Evolutionary conservation across 2,329 filamentous ascomycete species (phyloP), one percentile per base, ranked within the genome.

Genomic region (Furcasterigmium sp.): DNA sequence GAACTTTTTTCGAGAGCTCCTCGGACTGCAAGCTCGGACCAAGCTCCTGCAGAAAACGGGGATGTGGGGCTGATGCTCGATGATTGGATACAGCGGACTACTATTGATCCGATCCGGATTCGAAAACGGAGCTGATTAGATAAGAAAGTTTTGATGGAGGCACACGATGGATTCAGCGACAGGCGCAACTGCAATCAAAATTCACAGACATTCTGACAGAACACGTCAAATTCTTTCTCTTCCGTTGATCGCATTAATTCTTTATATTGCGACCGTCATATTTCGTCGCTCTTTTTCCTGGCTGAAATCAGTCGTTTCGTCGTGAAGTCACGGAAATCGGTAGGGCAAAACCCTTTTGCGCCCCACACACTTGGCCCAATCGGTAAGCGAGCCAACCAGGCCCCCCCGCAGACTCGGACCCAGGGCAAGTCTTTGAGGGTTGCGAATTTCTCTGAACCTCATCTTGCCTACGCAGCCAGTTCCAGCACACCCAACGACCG

Each of bases 401-500:
- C 51, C 55, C 52, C 32, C 32, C 32, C n/a, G 32, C 32, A 17
- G 32, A 17, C 32, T 55, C 41, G 45, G 45, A 39, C 55, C 55
- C 53, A 50, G 51, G 50, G 50, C 32, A 35, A 35, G 32, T 61
- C 58, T 60, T 65, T 65, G 66, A 65, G 66, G 68, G 62, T 70
- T 72, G 67, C 61, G 64, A 68, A 68, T 65, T 67, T 68, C 62
- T 65, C 50, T 52, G 53, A 56, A 57, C 51, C 45, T 50, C 56
- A 53, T 50, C 61, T 59, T 43, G 45, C 40, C 48, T n/a, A 51
- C 11, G n/a, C 32, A 35, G 25, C 34, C 63, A 63, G 63, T 59
- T 61, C 57, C 67, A 71, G 64, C 63, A 64, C 62, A 63, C 64
- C 62, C 62, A 65, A 72, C 69, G 66, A 67, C 68, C 63, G 67